Conservation (phyloP, 495 filamentous ascomycete genomes). For the Penicillium herquei region DNA sequence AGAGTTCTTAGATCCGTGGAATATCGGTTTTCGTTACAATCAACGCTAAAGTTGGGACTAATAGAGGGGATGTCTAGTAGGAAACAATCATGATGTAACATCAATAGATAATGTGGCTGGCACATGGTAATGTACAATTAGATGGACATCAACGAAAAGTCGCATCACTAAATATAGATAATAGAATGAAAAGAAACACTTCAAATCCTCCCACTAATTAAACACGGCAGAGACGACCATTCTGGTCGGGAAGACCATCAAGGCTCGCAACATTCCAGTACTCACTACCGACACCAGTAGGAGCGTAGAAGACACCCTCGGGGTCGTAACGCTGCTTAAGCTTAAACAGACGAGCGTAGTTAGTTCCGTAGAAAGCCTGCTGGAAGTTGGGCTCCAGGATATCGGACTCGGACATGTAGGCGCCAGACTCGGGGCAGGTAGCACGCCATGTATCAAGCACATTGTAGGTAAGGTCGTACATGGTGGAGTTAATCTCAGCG, state of each 20-base stretch:
- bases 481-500: conserved; percentile 17
- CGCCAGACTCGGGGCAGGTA: conserved; percentile 33
- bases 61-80: too few relatives aligned
- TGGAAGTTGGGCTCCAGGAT: conserved; percentile 63
- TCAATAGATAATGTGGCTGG: too few relatives aligned
- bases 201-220: conserved; percentile 1
- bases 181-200: too few relatives aligned
- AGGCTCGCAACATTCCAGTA: conserved; percentile 39
- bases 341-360: conserved; percentile 49
- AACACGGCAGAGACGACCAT: conserved; percentile 34
- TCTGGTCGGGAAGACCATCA: conserved; percentile 34
- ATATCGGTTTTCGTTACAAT: too few relatives aligned
- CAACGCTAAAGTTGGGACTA: too few relatives aligned
- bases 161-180: too few relatives aligned
- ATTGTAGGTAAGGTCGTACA: conserved; percentile 32
- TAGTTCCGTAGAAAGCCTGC: conserved; percentile 58
- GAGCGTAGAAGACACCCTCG: conserved; percentile 52
- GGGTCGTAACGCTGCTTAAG: conserved; percentile 59
- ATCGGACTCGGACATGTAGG: conserved; percentile 46
- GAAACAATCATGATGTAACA: too few relatives aligned
- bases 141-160: too few relatives aligned
- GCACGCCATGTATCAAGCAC: conserved; percentile 52
- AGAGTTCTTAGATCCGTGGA: too few relatives aligned
- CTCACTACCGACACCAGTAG: conserved; percentile 54
- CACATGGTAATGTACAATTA: too few relatives aligned